Evolutionary conservation across 352 stramenopile genomes (phyloP).

Genomic region (Phytophthora palmivora): DNA sequence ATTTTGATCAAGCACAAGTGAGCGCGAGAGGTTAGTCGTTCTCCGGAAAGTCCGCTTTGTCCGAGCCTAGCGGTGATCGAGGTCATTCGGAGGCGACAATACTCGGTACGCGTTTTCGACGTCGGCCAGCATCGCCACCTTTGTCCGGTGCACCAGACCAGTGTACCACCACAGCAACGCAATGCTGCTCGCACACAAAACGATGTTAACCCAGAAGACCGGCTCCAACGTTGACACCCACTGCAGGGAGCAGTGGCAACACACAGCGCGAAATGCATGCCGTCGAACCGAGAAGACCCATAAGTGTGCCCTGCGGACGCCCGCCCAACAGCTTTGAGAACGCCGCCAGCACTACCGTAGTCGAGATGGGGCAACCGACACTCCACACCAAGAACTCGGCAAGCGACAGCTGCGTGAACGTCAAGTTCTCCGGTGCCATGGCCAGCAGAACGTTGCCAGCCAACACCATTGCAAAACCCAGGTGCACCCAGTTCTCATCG

Average conservation of each 20-base stretch:
- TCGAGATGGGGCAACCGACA: slow-evolving; percentile 79
- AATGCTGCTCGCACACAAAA: slow-evolving; percentile 60
- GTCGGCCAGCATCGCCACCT: slow-evolving; percentile 51
- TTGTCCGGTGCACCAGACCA: slow-evolving; percentile 53
- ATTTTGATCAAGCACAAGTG: not conserved
- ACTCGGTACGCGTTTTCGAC: slow-evolving; percentile 41
- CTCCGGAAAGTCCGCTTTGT: slow-evolving; percentile 35
- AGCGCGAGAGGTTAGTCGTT: slow-evolving; percentile 19
- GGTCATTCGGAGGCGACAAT: slow-evolving; percentile 34
- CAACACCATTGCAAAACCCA: slow-evolving; percentile 64
- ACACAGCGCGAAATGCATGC: slow-evolving; percentile 73
- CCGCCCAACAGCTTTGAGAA: slow-evolving; percentile 77
- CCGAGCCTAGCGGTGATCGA: slow-evolving; percentile 47
- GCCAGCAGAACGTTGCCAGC: slow-evolving; percentile 63
- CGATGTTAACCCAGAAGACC: slow-evolving; percentile 77
- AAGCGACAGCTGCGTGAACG: slow-evolving; percentile 53
- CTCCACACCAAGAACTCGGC: slow-evolving; percentile 79
- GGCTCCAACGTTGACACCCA: slow-evolving; percentile 60
- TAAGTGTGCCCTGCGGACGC: slow-evolving; percentile 71
- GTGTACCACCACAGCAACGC: slow-evolving; percentile 68
- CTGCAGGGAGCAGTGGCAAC: slow-evolving; percentile 67
- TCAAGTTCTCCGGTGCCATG: slow-evolving; percentile 41
- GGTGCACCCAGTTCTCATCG: slow-evolving; percentile 72
- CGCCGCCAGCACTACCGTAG: slow-evolving; percentile 66
- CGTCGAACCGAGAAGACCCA: slow-evolving; percentile 72